These are phyloP conservation scores for Cutaneotrichosporon dermatis DNA, from an alignment of 1,284 basidiomycete genomes.

Conservation along the genomic window DNA sequence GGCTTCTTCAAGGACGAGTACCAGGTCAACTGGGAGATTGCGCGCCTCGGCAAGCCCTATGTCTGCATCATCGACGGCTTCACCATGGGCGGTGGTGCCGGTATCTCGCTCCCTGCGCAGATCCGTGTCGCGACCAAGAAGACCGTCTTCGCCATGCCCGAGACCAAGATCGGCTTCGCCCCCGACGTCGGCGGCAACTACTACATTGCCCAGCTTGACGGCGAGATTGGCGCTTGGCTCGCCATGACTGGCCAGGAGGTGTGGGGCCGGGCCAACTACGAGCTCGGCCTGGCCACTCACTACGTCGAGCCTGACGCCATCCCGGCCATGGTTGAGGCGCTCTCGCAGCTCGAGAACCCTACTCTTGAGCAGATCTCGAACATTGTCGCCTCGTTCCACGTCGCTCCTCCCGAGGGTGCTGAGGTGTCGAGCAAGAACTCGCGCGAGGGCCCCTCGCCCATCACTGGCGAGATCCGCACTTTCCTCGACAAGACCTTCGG, in stretches of 20 bases:
- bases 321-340: slow-evolving; percentile 56
- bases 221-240: slow-evolving; percentile 86
- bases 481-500: slow-evolving; percentile 77
- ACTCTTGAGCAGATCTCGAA: slow-evolving; percentile 24
- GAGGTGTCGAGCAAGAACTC: slow-evolving; percentile 58
- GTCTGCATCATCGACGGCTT: slow-evolving; percentile 85
- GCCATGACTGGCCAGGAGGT: slow-evolving; percentile 77
- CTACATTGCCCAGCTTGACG: slow-evolving; percentile 86
- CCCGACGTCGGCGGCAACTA: slow-evolving; percentile 77
- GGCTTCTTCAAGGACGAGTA: slow-evolving; percentile 94
- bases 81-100: slow-evolving; percentile 95
- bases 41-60: slow-evolving; percentile 77
- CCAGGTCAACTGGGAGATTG: slow-evolving; percentile 79
- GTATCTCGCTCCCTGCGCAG: slow-evolving; percentile 78
- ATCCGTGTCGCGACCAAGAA: slow-evolving; percentile 94
- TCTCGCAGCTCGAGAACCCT: slow-evolving; percentile 42
- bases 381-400: slow-evolving; percentile 28
- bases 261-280: slow-evolving; percentile 73
- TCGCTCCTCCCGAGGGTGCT: slow-evolving; percentile 50
- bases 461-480: slow-evolving; percentile 62
- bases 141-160: slow-evolving; percentile 94
- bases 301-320: slow-evolving; percentile 73
- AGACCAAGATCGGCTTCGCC: slow-evolving; percentile 73
- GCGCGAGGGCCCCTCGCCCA: slow-evolving; percentile 57
- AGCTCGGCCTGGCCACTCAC: slow-evolving; percentile 86